A percentile compares a stretch with the other conserved stretches of the same genome.
Conservation (phyloP, 2,329 filamentous ascomycete genomes). For the Cladobotryum protrusum region DNA sequence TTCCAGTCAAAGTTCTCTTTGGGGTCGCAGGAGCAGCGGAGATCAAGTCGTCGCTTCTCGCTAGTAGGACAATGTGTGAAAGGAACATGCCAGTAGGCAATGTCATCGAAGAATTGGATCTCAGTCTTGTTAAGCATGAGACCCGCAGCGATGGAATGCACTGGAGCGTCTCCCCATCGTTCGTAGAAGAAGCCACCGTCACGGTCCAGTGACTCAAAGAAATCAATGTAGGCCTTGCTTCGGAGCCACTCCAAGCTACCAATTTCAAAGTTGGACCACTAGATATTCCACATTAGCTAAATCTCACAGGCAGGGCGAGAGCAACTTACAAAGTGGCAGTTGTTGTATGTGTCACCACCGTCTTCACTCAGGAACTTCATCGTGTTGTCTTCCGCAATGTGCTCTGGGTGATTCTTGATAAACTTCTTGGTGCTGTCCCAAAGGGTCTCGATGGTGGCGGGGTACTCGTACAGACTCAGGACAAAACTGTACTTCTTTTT, state of each 20-base stretch:
- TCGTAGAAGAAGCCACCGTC: slow-evolving; percentile 99
- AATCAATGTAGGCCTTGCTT: slow-evolving; percentile 82
- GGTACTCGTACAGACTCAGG: slow-evolving; percentile 91
- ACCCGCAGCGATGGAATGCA: slow-evolving; percentile 92
- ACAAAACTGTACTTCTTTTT: slow-evolving; percentile 99
- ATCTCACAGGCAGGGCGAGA: not conserved
- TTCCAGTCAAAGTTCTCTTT: slow-evolving; percentile 99
- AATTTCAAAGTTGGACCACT: slow-evolving; percentile 99
- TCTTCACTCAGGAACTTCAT: slow-evolving; percentile 92
- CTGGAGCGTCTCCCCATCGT: slow-evolving; percentile 94
- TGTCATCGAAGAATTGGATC: slow-evolving; percentile 98
- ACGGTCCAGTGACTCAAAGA: slow-evolving; percentile 78
- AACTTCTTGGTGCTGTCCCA: slow-evolving; percentile 97
- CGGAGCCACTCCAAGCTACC: slow-evolving; percentile 91
- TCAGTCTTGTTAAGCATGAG: slow-evolving; percentile 87
- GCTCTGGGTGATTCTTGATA: slow-evolving; percentile 82
- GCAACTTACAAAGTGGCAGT: slow-evolving; percentile 84
- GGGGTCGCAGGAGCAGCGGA: slow-evolving; percentile 92
- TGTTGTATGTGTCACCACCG: slow-evolving; percentile 85
- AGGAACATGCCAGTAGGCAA: slow-evolving; percentile 95
- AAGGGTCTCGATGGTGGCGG: slow-evolving; percentile 90
- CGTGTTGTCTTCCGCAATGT: slow-evolving; percentile 76
- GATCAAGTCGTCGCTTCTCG: slow-evolving; percentile 73
- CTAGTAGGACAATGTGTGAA: slow-evolving; percentile 97
- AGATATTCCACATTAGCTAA: slow-evolving; percentile 16